These are phyloP conservation scores for Oryza punctata DNA, from an alignment of 176 grass and related monocot genomes.

Conservation along the genomic window DNA sequence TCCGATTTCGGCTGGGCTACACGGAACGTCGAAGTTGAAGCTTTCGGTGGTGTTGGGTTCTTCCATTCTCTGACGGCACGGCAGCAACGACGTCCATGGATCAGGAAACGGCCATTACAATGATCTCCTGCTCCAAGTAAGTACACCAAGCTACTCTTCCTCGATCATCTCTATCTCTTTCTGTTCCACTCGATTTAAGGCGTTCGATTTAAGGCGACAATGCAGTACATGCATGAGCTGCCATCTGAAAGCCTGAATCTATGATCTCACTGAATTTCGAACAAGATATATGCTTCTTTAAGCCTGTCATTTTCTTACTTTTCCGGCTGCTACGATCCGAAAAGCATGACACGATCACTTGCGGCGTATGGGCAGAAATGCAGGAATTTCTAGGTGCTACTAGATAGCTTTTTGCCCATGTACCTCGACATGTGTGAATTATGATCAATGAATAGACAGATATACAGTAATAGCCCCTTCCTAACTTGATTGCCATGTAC, in stretches of 20 bases:
- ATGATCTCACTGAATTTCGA: neutral
- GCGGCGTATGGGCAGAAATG: neutral
- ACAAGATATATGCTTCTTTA: no score
- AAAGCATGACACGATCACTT: neutral
- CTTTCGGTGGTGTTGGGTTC: neutral
- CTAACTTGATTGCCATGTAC: no score
- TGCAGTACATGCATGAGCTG: neutral
- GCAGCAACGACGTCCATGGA: conserved; percentile 1
- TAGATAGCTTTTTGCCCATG: neutral
- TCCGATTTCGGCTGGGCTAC: neutral
- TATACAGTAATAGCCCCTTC: no score
- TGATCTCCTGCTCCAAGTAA: conserved; percentile 2
- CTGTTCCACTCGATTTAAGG: neutral
- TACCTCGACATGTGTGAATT: neutral
- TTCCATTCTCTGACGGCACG: neutral
- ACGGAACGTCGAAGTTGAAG: neutral
- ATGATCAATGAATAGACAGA: neutral
- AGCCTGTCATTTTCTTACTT: neutral
- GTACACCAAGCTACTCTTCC: neutral
- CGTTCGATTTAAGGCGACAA: neutral
- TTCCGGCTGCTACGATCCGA: neutral
- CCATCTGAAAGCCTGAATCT: no score
- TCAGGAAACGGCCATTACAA: neutral
- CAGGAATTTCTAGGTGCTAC: neutral
- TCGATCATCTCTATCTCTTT: neutral